Evolutionary conservation across 176 grass and related monocot species (phyloP).

Genomic region (Zoysia pacifica): DNA sequence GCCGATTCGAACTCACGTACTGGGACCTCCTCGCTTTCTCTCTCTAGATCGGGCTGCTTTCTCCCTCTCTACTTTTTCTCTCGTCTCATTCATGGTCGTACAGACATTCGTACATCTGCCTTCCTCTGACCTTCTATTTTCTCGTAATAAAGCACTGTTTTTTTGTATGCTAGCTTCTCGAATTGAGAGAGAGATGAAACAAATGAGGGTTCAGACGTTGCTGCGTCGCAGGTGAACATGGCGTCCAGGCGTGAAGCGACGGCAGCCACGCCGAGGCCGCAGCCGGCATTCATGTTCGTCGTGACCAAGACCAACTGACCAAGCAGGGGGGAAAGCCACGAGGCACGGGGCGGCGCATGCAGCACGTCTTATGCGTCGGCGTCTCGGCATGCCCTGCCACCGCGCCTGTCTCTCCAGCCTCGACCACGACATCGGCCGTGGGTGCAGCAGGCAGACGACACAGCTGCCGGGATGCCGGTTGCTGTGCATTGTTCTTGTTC

Average conservation of each 20-base stretch:
- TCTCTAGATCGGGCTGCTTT: slow-evolving; percentile 15
- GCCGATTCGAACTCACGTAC: background rate
- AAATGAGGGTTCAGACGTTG: slow-evolving; percentile 33
- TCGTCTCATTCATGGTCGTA: background rate
- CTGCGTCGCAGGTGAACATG: slow-evolving; percentile 31
- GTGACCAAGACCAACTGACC: background rate
- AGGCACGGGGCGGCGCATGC: background rate
- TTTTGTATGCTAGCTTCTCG: background rate
- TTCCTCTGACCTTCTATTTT: slow-evolving; percentile 7
- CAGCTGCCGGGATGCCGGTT: background rate
- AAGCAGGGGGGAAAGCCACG: background rate
- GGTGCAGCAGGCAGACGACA: background rate
- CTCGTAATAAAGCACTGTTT: background rate
- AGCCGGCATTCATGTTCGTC: slow-evolving; percentile 13
- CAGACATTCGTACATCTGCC: background rate
- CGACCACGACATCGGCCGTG: background rate
- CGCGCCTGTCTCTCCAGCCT: background rate
- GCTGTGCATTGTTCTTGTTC: background rate
- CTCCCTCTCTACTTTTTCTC: background rate
- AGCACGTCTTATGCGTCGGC: background rate
- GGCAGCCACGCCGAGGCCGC: background rate
- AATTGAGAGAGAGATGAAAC: background rate
- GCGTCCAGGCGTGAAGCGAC: slow-evolving; percentile 8
- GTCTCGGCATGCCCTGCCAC: background rate
- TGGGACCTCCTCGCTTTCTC: background rate